Evolutionary conservation across 768 basidiomycete species (phyloP).

Genomic region (Phanerochaete sordida): DNA sequence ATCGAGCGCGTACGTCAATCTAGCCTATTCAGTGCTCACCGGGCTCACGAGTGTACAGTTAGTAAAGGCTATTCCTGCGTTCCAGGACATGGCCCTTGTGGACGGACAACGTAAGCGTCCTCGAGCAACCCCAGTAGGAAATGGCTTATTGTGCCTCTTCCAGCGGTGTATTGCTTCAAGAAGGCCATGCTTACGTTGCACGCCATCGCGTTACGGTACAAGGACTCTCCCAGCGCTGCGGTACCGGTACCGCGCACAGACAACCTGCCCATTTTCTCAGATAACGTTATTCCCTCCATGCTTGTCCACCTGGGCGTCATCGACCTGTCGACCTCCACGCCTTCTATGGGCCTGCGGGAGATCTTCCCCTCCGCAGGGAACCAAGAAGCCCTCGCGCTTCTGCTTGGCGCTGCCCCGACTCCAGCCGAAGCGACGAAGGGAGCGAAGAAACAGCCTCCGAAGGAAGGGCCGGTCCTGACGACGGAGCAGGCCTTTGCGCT

Average conservation of each 20-base stretch:
- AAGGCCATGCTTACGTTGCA: conserved; percentile 84
- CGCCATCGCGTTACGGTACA: conserved; percentile 65
- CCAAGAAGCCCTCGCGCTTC: conserved; percentile 31
- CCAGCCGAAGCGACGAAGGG: conserved; percentile 2
- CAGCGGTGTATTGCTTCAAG: conserved; percentile 87
- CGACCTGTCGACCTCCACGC: conserved; percentile 47
- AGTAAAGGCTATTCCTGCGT: conserved; percentile 74
- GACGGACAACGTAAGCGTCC: conserved; percentile 53
- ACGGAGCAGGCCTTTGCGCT: conserved; percentile 64
- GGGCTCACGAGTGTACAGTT: conserved; percentile 41
- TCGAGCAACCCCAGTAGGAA: neutral
- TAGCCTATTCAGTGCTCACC: neutral
- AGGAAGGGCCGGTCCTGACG: conserved; percentile 54
- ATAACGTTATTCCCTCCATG: conserved; percentile 83
- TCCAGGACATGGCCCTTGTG: conserved; percentile 72
- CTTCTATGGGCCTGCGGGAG: conserved; percentile 36
- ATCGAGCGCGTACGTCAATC: conserved; percentile 20
- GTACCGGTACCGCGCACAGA: conserved; percentile 63
- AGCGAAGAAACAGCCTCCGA: conserved; percentile 21
- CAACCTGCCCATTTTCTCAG: conserved; percentile 65
- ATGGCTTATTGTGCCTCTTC: conserved; percentile 1
- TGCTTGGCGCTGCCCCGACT: conserved; percentile 34
- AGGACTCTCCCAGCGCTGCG: conserved; percentile 43
- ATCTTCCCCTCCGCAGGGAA: conserved; percentile 49
- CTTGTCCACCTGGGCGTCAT: conserved; percentile 75